Percentiles rank a stretch among this genome's conserved stretches.
Evolutionary conservation across 345 rosid species (phyloP).

Genomic region (Syzygium aromaticum): DNA sequence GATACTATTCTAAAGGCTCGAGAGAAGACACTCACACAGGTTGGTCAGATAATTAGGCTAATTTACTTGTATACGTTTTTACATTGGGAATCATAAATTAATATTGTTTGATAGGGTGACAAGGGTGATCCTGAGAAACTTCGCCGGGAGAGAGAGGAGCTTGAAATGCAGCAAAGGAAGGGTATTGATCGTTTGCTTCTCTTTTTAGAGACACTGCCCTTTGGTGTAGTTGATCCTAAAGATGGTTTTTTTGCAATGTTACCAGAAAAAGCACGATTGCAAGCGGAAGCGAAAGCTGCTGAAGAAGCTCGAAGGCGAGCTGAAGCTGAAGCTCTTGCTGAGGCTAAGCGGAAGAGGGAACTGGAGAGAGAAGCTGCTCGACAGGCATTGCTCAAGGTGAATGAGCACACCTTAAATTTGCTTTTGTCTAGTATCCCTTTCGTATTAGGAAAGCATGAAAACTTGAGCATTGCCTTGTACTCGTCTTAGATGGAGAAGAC

Average conservation of each 20-base stretch:
- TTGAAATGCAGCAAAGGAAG: conserved; percentile 66
- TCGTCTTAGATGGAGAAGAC: conserved; percentile 77
- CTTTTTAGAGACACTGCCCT: background rate
- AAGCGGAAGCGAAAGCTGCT: conserved; percentile 92
- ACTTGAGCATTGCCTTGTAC: conserved; percentile 4
- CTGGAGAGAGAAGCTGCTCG: conserved; percentile 94
- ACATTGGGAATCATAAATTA: background rate
- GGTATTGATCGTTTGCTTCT: conserved; percentile 25
- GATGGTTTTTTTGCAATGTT: background rate
- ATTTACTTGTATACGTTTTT: background rate
- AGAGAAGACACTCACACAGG: conserved; percentile 84
- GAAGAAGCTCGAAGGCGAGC: conserved; percentile 81
- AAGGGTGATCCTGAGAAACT: conserved; percentile 79
- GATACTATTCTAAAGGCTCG: conserved; percentile 93
- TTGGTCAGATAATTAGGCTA: conserved; percentile 10
- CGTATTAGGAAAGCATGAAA: background rate
- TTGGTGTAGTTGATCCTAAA: background rate
- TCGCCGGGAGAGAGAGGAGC: conserved; percentile 75
- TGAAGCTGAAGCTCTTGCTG: conserved; percentile 84
- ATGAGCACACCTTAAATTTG: background rate
- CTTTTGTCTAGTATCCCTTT: background rate
- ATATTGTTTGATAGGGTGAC: conserved; percentile 42
- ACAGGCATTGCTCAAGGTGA: conserved; percentile 75
- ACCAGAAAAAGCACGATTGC: conserved; percentile 84
- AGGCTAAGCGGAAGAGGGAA: conserved; percentile 78